Percentiles rank a stretch among this genome's conserved stretches.
Conservation (phyloP, 345 rosid species). For the Turnera subulata region DNA sequence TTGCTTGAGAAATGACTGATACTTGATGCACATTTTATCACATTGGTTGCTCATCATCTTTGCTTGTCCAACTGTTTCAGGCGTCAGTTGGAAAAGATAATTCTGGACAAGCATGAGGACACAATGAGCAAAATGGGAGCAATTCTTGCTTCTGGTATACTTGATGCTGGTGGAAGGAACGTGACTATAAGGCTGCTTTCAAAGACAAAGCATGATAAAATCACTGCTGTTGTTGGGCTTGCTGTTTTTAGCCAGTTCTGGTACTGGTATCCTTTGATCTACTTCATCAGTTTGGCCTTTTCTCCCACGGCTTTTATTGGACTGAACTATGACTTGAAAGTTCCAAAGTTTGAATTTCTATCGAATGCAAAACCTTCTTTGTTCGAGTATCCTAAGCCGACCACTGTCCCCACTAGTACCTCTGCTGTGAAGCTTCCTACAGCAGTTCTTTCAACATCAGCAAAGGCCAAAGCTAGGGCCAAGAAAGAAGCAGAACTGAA, state of each 20-base stretch:
- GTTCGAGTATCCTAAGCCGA: conserved; percentile 95
- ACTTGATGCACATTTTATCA: neutral
- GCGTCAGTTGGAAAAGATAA: conserved; percentile 90
- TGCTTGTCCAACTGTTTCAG: conserved; percentile 29
- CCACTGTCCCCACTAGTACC: conserved; percentile 68
- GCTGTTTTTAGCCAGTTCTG: conserved; percentile 99
- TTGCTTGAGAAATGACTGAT: neutral
- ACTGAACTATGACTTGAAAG: conserved; percentile 85
- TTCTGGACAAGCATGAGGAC: conserved; percentile 94
- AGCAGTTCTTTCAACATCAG: conserved; percentile 96
- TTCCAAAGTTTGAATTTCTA: conserved; percentile 87
- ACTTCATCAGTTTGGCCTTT: conserved; percentile 84
- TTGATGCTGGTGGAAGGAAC: conserved; percentile 99
- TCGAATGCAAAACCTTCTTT: conserved; percentile 93
- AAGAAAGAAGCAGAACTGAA: conserved; percentile 98
- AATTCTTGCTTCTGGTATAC: conserved; percentile 92
- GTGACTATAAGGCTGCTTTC: conserved; percentile 91
- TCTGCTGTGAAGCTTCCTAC: conserved; percentile 95
- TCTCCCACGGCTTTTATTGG: conserved; percentile 98
- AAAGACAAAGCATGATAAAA: conserved; percentile 92
- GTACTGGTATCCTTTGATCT: conserved; percentile 99
- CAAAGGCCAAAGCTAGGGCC: conserved; percentile 87
- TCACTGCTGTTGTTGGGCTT: conserved; percentile 94
- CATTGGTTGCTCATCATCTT: neutral
- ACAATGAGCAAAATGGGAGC: conserved; percentile 99